phyloP scores from a whole-genome alignment of 2,329 filamentous ascomycete species.

The Thermothelomyces thermophilus region DNA sequence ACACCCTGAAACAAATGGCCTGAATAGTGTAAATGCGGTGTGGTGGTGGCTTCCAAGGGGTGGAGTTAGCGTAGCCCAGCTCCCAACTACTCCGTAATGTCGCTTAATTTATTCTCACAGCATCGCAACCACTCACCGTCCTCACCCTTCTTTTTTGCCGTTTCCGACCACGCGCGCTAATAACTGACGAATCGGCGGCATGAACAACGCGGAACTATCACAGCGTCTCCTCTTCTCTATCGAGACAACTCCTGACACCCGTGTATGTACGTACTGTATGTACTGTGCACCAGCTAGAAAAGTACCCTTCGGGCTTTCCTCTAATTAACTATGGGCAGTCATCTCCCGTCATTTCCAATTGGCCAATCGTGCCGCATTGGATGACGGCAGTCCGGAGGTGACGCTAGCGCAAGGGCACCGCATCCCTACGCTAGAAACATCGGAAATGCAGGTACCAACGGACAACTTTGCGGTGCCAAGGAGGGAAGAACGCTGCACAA shows the following conservation, averaged over 20 bases:
- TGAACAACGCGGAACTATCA: not conserved
- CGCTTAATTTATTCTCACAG: conserved; percentile 32
- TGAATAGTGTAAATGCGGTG: too few species aligned
- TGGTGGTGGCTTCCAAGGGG: too few species aligned
- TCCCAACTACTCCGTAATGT: conserved; percentile 25
- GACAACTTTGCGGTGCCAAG: not conserved
- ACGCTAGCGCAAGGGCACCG: not conserved
- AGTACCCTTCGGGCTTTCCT: too few species aligned
- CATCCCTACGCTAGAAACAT: not conserved
- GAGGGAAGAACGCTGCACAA: not conserved
- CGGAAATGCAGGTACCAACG: not conserved
- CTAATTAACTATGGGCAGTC: conserved; percentile 5
- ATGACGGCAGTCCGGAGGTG: not conserved
- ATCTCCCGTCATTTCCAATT: not conserved
- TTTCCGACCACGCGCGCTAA: conserved; percentile 16
- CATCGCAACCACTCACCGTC: conserved; percentile 18
- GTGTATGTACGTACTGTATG: too few species aligned
- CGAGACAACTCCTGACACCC: too few species aligned
- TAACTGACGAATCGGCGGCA: conserved; percentile 5
- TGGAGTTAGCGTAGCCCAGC: too few species aligned
- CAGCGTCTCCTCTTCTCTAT: not conserved
- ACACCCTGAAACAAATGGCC: not conserved
- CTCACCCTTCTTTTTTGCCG: conserved; percentile 18
- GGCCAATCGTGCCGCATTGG: not conserved
- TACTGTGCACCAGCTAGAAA: too few species aligned